Conservation (phyloP, 2,329 filamentous ascomycete genomes). For the Talaromyces sp. region DNA sequence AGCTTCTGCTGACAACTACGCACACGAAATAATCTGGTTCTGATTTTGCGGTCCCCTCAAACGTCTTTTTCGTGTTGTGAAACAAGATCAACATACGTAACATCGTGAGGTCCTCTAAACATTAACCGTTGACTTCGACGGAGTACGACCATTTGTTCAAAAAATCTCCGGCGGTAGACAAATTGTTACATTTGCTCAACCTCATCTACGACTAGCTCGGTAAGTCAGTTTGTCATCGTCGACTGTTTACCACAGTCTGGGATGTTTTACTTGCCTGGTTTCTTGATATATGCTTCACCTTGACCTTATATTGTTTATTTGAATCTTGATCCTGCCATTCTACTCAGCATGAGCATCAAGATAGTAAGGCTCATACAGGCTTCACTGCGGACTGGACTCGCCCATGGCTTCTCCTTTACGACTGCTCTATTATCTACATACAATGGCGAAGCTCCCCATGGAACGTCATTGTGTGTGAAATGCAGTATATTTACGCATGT, state of each 20-base stretch:
- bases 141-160: slow-evolving; percentile 12
- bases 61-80: slow-evolving; percentile 12
- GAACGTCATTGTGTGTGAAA: neutral
- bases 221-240: slow-evolving; percentile 9
- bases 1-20: neutral
- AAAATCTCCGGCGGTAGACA: slow-evolving; percentile 11
- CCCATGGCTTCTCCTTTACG: neutral
- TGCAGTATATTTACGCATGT: neutral
- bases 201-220: neutral
- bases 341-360: neutral
- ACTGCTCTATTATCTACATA: neutral
- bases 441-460: neutral
- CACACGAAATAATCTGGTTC: neutral
- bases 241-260: neutral
- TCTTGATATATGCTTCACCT: neutral
- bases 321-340: neutral
- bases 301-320: neutral
- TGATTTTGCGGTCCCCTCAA: neutral
- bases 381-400: neutral
- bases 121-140: slow-evolving; percentile 6
- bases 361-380: neutral
- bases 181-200: slow-evolving; percentile 16
- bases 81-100: slow-evolving; percentile 17
- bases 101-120: slow-evolving; percentile 16
- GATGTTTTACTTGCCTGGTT: neutral